Conservation (phyloP, 768 basidiomycete genomes). For the Phanerodontia chrysosporium region DNA sequence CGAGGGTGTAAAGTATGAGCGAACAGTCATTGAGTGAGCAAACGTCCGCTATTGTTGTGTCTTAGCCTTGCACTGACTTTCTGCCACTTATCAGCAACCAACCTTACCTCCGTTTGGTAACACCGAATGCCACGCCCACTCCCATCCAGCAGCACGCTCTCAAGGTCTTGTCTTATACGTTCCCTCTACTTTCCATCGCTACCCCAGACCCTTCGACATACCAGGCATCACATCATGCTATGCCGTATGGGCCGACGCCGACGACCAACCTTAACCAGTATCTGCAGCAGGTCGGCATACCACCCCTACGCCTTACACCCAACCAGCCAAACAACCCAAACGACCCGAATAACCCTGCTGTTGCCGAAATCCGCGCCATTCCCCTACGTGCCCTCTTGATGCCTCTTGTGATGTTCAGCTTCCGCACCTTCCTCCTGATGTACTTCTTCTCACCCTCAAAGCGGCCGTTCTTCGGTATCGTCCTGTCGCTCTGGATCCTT, state of each 20-base stretch:
- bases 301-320: conserved; percentile 39
- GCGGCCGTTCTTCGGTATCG: conserved; percentile 63
- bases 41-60: background rate
- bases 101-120: conserved; percentile 49
- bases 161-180: conserved; percentile 57
- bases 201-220: conserved; percentile 24
- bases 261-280: conserved; percentile 48
- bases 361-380: conserved; percentile 48
- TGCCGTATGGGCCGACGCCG: conserved; percentile 28
- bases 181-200: conserved; percentile 38
- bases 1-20: conserved; percentile 31
- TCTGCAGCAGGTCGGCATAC: conserved; percentile 62
- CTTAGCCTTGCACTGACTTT: conserved; percentile 12
- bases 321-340: conserved; percentile 31
- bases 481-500: conserved; percentile 65
- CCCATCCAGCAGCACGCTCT: conserved; percentile 62
- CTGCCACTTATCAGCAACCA: conserved; percentile 35
- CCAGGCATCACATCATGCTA: conserved; percentile 26
- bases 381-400: conserved; percentile 63
- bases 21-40: conserved; percentile 27
- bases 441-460: conserved; percentile 76
- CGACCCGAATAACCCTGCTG: conserved; percentile 20
- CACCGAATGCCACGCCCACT: conserved; percentile 45
- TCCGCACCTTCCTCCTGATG: conserved; percentile 64
- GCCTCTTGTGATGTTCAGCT: conserved; percentile 62